Conservation (phyloP, 768 basidiomycete species). For the Tylopilus sp. region DNA sequence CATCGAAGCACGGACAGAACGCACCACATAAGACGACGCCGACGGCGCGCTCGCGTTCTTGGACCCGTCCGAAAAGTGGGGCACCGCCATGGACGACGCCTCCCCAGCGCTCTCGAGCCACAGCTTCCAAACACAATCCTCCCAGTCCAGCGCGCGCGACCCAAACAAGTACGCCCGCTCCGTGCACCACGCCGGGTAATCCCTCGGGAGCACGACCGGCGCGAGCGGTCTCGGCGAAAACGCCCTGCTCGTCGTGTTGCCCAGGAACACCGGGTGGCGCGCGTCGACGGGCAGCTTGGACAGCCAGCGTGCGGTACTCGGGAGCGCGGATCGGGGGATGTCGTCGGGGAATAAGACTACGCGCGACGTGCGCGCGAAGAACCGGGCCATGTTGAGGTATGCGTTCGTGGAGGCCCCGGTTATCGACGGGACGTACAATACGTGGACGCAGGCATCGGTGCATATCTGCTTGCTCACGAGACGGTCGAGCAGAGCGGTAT, state of each 20-base stretch:
- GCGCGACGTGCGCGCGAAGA: constrained; percentile 47
- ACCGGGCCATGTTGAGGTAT: constrained; percentile 61
- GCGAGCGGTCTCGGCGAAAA: constrained; percentile 42
- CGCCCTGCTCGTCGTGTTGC: constrained; percentile 26
- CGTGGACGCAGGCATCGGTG: constrained; percentile 40
- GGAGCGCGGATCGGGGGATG: constrained; percentile 23
- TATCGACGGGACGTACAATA: constrained; percentile 42
- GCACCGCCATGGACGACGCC: constrained; percentile 19
- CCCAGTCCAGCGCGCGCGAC: constrained; percentile 53
- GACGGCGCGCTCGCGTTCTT: constrained; percentile 5
- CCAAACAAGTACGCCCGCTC: constrained; percentile 49
- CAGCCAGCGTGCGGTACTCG: constrained; percentile 19
- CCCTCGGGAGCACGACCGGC: constrained; percentile 41
- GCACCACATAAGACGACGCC: constrained; percentile 22
- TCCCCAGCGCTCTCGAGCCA: constrained; percentile 53
- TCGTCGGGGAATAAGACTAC: constrained; percentile 53
- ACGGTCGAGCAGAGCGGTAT: constrained; percentile 17
- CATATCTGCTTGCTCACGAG: constrained; percentile 8
- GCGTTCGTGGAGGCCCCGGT: constrained; percentile 43
- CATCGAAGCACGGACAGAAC: background rate
- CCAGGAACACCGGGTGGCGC: constrained; percentile 28
- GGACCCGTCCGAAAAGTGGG: constrained; percentile 7
- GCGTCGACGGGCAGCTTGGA: constrained; percentile 9
- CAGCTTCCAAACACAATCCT: constrained; percentile 64
- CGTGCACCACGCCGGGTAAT: constrained; percentile 58